A percentile compares a stretch with the other conserved stretches of the same genome.
Conservation (phyloP, 2,329 filamentous ascomycete species). For the Byssoonygena ceratinophila region DNA sequence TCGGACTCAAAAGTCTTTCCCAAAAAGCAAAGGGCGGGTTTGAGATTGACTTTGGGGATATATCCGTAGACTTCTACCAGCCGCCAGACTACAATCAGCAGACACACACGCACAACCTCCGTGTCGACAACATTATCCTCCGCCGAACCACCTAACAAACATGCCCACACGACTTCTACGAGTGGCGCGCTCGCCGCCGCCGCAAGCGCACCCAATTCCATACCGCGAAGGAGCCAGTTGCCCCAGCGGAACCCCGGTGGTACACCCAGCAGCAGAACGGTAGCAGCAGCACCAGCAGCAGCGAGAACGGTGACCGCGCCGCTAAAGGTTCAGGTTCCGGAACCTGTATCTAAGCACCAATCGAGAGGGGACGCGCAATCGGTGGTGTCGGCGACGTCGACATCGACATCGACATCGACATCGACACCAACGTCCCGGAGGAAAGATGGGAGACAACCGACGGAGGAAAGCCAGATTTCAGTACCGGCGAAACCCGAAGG, state of each 20-base stretch:
- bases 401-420: too few species aligned
- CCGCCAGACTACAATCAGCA: neutral
- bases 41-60: too few species aligned
- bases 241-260: slow-evolving; percentile 22
- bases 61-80: neutral
- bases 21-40: too few species aligned
- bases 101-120: slow-evolving; percentile 14
- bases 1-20: neutral
- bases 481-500: neutral
- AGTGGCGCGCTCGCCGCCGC: neutral
- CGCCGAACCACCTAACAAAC: neutral
- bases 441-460: slow-evolving; percentile 1
- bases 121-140: slow-evolving; percentile 4
- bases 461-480: neutral
- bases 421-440: too few species aligned
- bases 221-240: slow-evolving; percentile 23
- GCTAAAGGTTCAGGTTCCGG: slow-evolving; percentile 12
- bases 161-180: neutral
- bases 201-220: neutral
- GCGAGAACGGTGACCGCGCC: slow-evolving; percentile 12
- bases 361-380: slow-evolving; percentile 3
- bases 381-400: neutral
- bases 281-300: neutral
- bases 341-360: neutral
- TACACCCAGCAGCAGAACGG: slow-evolving; percentile 19